Base-by-base conservation (phyloP, 2,329 filamentous ascomycete species). In the Colletotrichum limetticola region DNA sequence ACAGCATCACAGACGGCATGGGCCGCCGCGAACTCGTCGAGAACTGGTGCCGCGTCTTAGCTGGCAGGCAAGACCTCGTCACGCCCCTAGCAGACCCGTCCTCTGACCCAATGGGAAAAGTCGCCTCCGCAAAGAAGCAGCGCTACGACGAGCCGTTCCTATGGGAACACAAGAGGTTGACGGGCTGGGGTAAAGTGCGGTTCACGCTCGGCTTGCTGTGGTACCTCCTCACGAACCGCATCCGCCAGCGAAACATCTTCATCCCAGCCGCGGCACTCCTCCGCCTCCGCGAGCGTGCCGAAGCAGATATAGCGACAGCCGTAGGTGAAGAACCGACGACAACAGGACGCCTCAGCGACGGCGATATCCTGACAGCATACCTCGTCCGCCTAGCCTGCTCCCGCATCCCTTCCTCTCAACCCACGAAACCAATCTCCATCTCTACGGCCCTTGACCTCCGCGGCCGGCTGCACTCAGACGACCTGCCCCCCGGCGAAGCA, bases 31-130 rank as follows among this genome's bases (percentile, higher is more conserved):
- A 74, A 57, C 72, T 76, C 57, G 56, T 74, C 57, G 30, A 77
- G 60, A 62, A 77, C 68, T 90, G 87, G 88, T 85, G 80, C 0
- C 77, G 82, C 1, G 82, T 87, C 0, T 75, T 90, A 1, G 80
- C 81, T 2, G 86, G 84, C 1, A 77, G 80, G 1, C 83, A 84
- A n/a, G 76, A 78, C 11, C 79, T 86, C 28, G 82, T 88, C 0
- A 78, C 78, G 7, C 80, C 81, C 4, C 71, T 85, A 1, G 74
- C 79, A 0, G 80, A 80, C 4, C 77, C 80, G 0, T 65, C 76
- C 0, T 69, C 75, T 26, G 74, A 71, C 63, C 75, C 75, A 3
- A 63, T 66, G 55, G 74, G 65, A 49, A 74, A 72, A 26, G 71
- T 75, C 42, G 75, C 74, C 4, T 67, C 61, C 16, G 74, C 75